phyloP scores from a whole-genome alignment of 352 stramenopile species.

The Globisporangium abappressorium region DNA sequence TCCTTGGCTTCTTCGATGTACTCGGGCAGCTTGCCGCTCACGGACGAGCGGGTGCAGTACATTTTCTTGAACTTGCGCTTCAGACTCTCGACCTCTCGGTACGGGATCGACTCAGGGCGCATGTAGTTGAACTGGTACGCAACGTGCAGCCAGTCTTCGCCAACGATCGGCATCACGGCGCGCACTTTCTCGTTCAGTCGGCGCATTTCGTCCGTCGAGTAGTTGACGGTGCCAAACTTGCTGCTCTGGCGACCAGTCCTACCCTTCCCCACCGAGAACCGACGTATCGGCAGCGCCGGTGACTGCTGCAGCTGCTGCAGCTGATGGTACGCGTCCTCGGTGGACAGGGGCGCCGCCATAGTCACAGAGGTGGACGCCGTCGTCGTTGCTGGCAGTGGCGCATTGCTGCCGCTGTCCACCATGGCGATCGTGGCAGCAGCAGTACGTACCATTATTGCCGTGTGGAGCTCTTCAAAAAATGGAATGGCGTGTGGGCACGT shows the following conservation, averaged over 20 bases:
- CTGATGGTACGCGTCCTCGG: neutral
- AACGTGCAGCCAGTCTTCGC: slow-evolving; percentile 64
- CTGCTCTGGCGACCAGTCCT: slow-evolving; percentile 37
- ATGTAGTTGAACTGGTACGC: slow-evolving; percentile 68
- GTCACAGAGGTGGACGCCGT: neutral
- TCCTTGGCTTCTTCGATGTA: slow-evolving; percentile 56
- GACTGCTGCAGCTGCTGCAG: neutral
- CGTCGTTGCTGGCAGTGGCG: neutral
- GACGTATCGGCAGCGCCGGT: neutral
- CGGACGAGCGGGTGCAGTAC: slow-evolving; percentile 41
- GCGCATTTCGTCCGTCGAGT: slow-evolving; percentile 67
- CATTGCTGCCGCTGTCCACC: neutral
- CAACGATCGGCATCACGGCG: slow-evolving; percentile 40
- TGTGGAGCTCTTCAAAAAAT: slow-evolving; percentile 9
- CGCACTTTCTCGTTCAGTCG: slow-evolving; percentile 60
- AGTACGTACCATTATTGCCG: slow-evolving; percentile 1
- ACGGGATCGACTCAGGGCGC: slow-evolving; percentile 55
- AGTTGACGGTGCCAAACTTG: slow-evolving; percentile 67
- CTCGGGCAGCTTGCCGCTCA: slow-evolving; percentile 30
- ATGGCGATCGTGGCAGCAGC: neutral
- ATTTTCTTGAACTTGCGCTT: slow-evolving; percentile 78
- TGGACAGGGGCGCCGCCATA: no score
- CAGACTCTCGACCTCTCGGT: slow-evolving; percentile 58
- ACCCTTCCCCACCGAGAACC: slow-evolving; percentile 6
- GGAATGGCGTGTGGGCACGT: neutral